phyloP scores from a whole-genome alignment of 73 alveolate species.

The Symbiodinium natans region DNA sequence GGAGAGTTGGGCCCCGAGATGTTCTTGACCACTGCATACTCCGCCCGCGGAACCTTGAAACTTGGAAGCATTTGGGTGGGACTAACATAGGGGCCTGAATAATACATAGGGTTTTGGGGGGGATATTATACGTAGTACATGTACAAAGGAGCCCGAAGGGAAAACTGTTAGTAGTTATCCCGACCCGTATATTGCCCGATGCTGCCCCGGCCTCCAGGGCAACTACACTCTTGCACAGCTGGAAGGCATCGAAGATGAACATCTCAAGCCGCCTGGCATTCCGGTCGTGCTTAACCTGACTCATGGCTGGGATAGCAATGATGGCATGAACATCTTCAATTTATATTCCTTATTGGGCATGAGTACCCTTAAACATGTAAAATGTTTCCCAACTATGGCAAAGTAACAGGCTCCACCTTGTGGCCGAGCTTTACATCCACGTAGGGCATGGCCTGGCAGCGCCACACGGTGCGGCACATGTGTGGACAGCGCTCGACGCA shows the following conservation, averaged over 20 bases:
- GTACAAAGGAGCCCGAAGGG: neutral
- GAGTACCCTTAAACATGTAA: too few species aligned
- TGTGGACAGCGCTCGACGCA: too few species aligned
- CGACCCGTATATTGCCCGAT: neutral
- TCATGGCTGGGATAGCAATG: too few species aligned
- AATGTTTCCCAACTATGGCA: too few species aligned
- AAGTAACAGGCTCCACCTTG: slow-evolving; percentile 67
- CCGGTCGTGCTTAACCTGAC: slow-evolving; percentile 26
- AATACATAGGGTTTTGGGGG: neutral
- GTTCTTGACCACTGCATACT: slow-evolving; percentile 61
- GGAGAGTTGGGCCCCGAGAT: slow-evolving; percentile 26
- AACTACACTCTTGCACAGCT: slow-evolving; percentile 3
- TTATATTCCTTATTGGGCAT: too few species aligned
- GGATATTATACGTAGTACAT: neutral
- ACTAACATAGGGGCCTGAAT: neutral
- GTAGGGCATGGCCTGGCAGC: slow-evolving; percentile 44
- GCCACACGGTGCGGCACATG: too few species aligned
- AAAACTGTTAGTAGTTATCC: neutral
- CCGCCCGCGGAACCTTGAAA: neutral
- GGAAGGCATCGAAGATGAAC: slow-evolving; percentile 71
- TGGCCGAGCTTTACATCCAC: slow-evolving; percentile 38
- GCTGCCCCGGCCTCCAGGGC: neutral
- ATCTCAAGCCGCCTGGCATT: slow-evolving; percentile 60
- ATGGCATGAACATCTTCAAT: too few species aligned
- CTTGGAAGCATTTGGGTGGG: neutral